phyloP scores from a whole-genome alignment of 805 yeast species.

The Teunomyces stri region DNA sequence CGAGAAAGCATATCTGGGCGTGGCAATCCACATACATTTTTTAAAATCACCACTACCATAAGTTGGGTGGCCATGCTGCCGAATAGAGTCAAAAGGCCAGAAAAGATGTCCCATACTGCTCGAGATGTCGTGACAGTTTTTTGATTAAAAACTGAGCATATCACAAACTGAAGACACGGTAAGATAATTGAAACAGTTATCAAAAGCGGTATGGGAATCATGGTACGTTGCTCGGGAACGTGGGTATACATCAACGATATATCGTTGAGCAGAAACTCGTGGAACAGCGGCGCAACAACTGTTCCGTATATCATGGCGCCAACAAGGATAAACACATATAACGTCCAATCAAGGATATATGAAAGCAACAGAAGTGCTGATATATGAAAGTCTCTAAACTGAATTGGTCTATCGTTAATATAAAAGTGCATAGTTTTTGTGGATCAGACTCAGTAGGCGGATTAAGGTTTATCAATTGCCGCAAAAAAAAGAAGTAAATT shows the following conservation, averaged over 20 bases:
- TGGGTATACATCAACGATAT: slow-evolving; percentile 30
- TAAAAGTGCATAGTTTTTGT: slow-evolving; percentile 6
- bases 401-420: slow-evolving; percentile 5
- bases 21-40: slow-evolving; percentile 27
- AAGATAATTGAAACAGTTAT: slow-evolving; percentile 24
- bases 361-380: slow-evolving; percentile 6
- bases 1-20: slow-evolving; percentile 26
- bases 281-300: slow-evolving; percentile 32
- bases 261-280: slow-evolving; percentile 41
- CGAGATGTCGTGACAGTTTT: slow-evolving; percentile 12
- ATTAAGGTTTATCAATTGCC: slow-evolving; percentile 2
- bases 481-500: slow-evolving; percentile 3
- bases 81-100: slow-evolving; percentile 31
- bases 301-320: slow-evolving; percentile 29
- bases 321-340: slow-evolving; percentile 20
- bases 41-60: slow-evolving; percentile 31
- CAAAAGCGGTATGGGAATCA: slow-evolving; percentile 30
- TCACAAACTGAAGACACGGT: slow-evolving; percentile 30
- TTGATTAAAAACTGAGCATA: slow-evolving; percentile 13
- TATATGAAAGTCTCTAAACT: not conserved
- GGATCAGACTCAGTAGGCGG: not conserved
- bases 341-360: slow-evolving; percentile 7
- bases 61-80: slow-evolving; percentile 40
- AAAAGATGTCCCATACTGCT: slow-evolving; percentile 40
- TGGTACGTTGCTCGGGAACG: slow-evolving; percentile 29